Evolutionary conservation across 2,329 filamentous ascomycete species (phyloP).

Genomic region (Huntiella decipiens): DNA sequence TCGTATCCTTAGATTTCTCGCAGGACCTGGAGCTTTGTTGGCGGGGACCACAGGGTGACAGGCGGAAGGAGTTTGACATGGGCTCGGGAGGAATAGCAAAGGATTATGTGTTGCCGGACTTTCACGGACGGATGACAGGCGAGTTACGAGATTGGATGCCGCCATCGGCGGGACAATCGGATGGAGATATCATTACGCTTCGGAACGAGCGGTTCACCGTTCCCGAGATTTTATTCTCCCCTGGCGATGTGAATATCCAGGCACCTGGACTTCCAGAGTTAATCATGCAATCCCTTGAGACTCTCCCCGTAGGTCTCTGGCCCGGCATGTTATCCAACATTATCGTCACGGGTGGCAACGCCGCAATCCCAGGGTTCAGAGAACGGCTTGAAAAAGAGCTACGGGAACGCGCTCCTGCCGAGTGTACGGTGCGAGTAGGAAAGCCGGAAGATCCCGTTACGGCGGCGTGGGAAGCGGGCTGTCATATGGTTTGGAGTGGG

Average conservation of each 20-base stretch:
- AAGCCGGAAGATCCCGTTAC: conserved; percentile 54
- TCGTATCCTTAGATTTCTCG: conserved; percentile 59
- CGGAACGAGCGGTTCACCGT: conserved; percentile 84
- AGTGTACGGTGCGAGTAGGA: conserved; percentile 59
- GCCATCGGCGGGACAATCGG: conserved; percentile 26
- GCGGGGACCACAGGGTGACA: conserved; percentile 52
- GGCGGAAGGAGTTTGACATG: conserved; percentile 25
- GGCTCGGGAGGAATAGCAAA: conserved; percentile 47
- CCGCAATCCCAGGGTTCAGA: conserved; percentile 61
- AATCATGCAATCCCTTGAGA: conserved; percentile 59
- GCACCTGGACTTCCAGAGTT: conserved; percentile 68
- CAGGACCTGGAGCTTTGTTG: conserved; percentile 64
- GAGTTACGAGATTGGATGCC: conserved; percentile 55
- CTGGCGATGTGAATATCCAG: conserved; percentile 65
- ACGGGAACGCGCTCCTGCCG: conserved; percentile 49
- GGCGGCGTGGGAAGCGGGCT: conserved; percentile 74
- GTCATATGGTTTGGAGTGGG: conserved; percentile 50
- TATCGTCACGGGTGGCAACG: conserved; percentile 73
- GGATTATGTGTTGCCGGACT: conserved; percentile 85
- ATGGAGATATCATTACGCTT: conserved; percentile 56
- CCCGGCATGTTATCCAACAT: conserved; percentile 73
- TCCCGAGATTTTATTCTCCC: conserved; percentile 77
- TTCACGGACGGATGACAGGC: conserved; percentile 40
- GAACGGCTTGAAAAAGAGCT: conserved; percentile 61
- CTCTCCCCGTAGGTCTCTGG: conserved; percentile 65